These are phyloP conservation scores for Tulasnella sp. DNA, from an alignment of 768 basidiomycete species.

Conservation along the genomic window DNA sequence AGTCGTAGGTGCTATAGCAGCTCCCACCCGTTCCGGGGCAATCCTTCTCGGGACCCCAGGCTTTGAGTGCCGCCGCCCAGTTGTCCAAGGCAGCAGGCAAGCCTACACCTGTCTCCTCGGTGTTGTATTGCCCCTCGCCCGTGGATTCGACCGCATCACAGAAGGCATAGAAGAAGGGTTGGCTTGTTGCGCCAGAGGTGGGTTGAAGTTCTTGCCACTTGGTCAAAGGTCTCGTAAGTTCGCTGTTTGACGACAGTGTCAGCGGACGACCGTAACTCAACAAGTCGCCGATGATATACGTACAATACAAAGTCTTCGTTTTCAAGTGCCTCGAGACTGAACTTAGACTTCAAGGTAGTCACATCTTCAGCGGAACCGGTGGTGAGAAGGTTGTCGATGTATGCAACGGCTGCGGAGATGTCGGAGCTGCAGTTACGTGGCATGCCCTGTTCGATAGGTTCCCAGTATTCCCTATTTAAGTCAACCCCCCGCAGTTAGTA, in stretches of 20 bases:
- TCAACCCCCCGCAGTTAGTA: too few relatives aligned
- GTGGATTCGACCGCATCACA: constrained; percentile 11
- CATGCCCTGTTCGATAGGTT: constrained; percentile 10
- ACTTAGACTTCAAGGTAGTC: too few relatives aligned
- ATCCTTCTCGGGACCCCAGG: background rate
- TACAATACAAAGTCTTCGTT: background rate
- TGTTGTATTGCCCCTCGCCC: background rate
- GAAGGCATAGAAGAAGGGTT: constrained; percentile 1
- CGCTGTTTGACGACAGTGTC: background rate
- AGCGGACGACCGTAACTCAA: background rate
- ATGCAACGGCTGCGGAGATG: background rate
- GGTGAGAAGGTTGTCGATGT: background rate
- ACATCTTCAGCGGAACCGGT: background rate
- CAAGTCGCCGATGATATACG: background rate
- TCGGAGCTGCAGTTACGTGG: constrained; percentile 14
- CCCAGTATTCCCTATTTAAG: constrained; percentile 8
- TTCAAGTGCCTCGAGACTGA: background rate
- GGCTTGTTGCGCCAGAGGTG: background rate
- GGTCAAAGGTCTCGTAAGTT: background rate
- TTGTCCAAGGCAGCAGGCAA: background rate
- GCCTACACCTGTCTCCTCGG: background rate
- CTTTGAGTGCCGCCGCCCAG: background rate
- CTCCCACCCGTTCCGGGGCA: background rate
- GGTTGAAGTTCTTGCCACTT: background rate
- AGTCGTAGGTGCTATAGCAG: background rate